A percentile compares a stretch with the other conserved stretches of the same genome.
These are phyloP conservation scores for Arthroderma sp. DNA, from an alignment of 2,329 filamentous ascomycete genomes.

Conservation along the genomic window DNA sequence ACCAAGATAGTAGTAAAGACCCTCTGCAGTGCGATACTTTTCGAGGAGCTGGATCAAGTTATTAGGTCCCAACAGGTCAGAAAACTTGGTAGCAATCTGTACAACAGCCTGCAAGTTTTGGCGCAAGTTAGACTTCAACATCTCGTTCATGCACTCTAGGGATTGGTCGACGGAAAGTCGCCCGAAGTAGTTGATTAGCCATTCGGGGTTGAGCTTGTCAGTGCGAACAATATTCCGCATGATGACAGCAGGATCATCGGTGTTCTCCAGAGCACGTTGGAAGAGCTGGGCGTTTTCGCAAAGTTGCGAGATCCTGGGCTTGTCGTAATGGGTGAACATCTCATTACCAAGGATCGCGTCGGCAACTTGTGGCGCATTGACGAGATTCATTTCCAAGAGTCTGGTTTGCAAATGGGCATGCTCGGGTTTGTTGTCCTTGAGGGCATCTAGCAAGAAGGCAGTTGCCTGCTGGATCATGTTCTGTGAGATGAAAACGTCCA, in stretches of 20 bases:
- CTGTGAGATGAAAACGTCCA: constrained; percentile 96
- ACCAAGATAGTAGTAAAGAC: constrained; percentile 94
- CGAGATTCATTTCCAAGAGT: constrained; percentile 91
- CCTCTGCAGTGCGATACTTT: constrained; percentile 94
- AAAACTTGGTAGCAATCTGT: constrained; percentile 94
- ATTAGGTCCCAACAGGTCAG: constrained; percentile 78
- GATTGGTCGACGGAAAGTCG: constrained; percentile 91
- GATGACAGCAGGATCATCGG: constrained; percentile 76
- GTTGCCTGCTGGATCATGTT: constrained; percentile 97
- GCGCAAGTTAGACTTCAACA: constrained; percentile 93
- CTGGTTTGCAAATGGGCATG: constrained; percentile 89
- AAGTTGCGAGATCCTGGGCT: constrained; percentile 70
- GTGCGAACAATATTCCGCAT: constrained; percentile 79
- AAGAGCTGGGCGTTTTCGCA: constrained; percentile 86
- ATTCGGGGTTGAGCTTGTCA: constrained; percentile 79
- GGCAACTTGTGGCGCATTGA: constrained; percentile 92
- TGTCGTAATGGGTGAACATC: constrained; percentile 97
- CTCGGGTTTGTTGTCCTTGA: constrained; percentile 89
- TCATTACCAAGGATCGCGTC: constrained; percentile 96
- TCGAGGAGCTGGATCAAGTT: constrained; percentile 87
- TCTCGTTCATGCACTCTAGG: constrained; percentile 83
- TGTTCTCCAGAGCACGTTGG: constrained; percentile 83
- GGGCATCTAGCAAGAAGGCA: constrained; percentile 88
- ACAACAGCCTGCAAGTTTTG: constrained; percentile 93
- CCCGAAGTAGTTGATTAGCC: constrained; percentile 83